These are phyloP conservation scores for Aspergillus vadensis DNA, from an alignment of 2,329 filamentous ascomycete genomes.

Conservation along the genomic window DNA sequence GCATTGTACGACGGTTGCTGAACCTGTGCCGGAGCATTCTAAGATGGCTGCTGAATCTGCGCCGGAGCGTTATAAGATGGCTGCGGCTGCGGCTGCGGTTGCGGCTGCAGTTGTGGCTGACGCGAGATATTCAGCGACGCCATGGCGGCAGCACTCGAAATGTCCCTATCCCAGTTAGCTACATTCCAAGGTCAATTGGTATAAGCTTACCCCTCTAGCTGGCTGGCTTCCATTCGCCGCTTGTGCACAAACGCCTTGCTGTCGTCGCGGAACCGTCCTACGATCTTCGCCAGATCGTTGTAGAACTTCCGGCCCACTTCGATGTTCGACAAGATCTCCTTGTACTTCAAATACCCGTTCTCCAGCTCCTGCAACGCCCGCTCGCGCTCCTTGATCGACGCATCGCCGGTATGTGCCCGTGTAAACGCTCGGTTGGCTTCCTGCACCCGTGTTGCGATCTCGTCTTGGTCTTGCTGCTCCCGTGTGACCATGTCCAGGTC, in stretches of 20 bases:
- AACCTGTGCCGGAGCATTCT: constrained; percentile 20
- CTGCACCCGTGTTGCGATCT: constrained; percentile 67
- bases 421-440: constrained; percentile 79
- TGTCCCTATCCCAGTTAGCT: constrained; percentile 47
- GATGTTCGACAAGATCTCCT: constrained; percentile 89
- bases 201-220: constrained; percentile 68
- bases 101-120: constrained; percentile 38
- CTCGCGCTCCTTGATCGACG: constrained; percentile 73
- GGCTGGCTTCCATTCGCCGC: constrained; percentile 76
- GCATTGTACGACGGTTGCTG: constrained; percentile 6
- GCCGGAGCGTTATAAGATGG: constrained; percentile 32
- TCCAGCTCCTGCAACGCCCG: constrained; percentile 84
- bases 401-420: constrained; percentile 68
- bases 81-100: not conserved
- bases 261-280: constrained; percentile 80
- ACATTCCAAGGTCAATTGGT: too few relatives aligned
- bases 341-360: constrained; percentile 92
- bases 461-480: constrained; percentile 75
- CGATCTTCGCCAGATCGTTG: constrained; percentile 89
- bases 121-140: constrained; percentile 55
- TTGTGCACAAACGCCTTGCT: constrained; percentile 76
- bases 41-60: constrained; percentile 27
- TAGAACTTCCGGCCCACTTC: constrained; percentile 95
- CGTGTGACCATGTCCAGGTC: constrained; percentile 71
- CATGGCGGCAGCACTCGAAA: constrained; percentile 59